Evolutionary conservation across 257 asterid species (phyloP), one percentile per base, ranked within the genome.

Genomic region (Gentiana macrophylla): DNA sequence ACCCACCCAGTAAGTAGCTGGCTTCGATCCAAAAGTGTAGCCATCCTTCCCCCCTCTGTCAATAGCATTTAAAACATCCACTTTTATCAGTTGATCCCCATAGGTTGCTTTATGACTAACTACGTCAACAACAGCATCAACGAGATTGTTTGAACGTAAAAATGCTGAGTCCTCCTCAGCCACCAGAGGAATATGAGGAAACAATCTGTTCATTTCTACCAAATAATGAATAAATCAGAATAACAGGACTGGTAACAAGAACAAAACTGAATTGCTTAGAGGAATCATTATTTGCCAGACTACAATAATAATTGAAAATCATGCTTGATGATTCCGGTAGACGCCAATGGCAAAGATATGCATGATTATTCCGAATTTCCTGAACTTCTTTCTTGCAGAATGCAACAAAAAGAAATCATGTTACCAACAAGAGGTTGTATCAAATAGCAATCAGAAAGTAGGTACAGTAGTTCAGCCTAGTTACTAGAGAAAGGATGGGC

Each of bases 91-190:
- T 59, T 63, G 55, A 68, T 74, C 80, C 59, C 70, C 64, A 12
- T 57, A 54, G 50, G 71, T 73, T 41, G 82, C 67, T 60, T 72
- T 82, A 61, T 67, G 81, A 50, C 63, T 62, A 35, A 86, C 92
- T 55, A 74, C 87, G 55, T 75, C 73, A 59, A 75, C 67, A 60
- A 91, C 95, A 62, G 88, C 86, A 67, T 63, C 76, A 6, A 57
- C 92, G 35, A 91, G 81, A 81, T 87, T 80, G 69, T 84, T 91
- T 57, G 81, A 73, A 59, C 86, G 84, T 67, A 91, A 70, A 46
- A 79, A 91, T 32, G 80, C 79, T 0, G 96, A 91, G 67, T 91
- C 98, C 79, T 91, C 98, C 74, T 91, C 96, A 3, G 98, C 98
- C 55, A 91, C 95, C 83, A 91, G 62, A 32, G 98, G 96, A 59